Base-by-base conservation (phyloP, 2,329 filamentous ascomycete species). In the Rhynchosporium graminicola region DNA sequence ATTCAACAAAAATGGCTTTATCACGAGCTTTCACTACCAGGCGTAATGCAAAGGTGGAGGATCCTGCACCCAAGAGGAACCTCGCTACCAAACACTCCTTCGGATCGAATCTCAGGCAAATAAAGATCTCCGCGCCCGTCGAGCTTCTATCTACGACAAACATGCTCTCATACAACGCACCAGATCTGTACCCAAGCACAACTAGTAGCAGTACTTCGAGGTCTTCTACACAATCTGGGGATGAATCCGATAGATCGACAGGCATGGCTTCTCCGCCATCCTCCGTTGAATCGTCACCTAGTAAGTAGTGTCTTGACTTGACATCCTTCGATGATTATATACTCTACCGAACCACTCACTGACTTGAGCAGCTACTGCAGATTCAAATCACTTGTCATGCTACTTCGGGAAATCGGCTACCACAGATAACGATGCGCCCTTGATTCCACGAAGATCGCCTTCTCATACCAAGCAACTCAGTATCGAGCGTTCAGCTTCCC, bases 141-240 rank as follows among this genome's bases (percentile, higher is more conserved):
- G 88, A 92, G 76, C 83, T 99, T 66, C 81, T 97, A 55, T 96
- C 95, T 63, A 97, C 94, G 4, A 98, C 95, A 70, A 99, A 98
- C 77, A 92, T 96, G 84, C 87, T 97, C 60, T 92, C 92, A 7
- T 97, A 97, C 82, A 94, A 94, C 74, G 93, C 95, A 9, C 94
- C 94, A 57, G 90, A 97, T 74, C 87, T 97, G 65, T 79, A 80
- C 50, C 76, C 72, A 29, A 68, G 62, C 51, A 66, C 51, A 43
- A 64, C 64, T 29, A 57, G 63, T 51, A 66, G 54, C 45, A 64
- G 65, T 29, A 57, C 67, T 8, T 67, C 68, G 15, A 63, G 61
- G n/a, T 67, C 66, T 2, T 78, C 76, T 20, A 20, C 20, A 63
- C 82, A 83, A 68, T 89, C 88, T 3, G 86, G 86, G 47, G 87